Conservation (phyloP, 2,329 filamentous ascomycete species). For the Diaporthe citri region DNA sequence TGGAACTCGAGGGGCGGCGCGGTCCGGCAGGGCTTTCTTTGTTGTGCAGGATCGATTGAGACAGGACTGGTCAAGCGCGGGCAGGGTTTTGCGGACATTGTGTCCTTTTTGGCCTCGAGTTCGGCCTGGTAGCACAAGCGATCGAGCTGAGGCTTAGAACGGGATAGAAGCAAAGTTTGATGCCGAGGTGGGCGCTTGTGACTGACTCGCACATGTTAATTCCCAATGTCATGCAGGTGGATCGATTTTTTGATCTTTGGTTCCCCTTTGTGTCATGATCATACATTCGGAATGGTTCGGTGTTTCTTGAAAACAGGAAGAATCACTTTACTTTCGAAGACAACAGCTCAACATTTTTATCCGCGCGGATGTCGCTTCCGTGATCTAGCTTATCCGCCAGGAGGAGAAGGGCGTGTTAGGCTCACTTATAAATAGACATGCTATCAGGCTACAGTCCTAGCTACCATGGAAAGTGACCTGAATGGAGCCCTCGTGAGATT, state of each 20-base stretch:
- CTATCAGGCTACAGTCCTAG: background rate
- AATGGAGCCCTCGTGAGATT: no score
- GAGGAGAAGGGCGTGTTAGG: background rate
- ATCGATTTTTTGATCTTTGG: background rate
- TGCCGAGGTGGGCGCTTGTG: background rate
- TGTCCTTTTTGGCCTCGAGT: background rate
- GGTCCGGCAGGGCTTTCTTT: background rate
- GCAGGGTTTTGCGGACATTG: background rate
- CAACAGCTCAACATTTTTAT: no score
- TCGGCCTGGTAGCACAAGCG: background rate
- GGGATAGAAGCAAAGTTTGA: background rate
- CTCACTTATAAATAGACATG: background rate
- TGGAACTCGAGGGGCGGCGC: background rate
- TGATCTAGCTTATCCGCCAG: no score
- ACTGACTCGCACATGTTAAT: slow-evolving; percentile 11
- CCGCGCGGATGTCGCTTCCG: no score
- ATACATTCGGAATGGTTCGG: no score
- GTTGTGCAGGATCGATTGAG: background rate
- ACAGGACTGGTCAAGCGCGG: slow-evolving; percentile 3
- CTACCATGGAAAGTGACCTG: background rate
- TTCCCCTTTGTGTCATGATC: no score
- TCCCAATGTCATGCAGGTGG: background rate
- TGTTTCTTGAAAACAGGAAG: no score
- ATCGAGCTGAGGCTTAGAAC: background rate
- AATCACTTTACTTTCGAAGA: no score